These are phyloP conservation scores for Sugiyamaella novakii DNA, from an alignment of 1,139 yeast genomes.

Conservation along the genomic window DNA sequence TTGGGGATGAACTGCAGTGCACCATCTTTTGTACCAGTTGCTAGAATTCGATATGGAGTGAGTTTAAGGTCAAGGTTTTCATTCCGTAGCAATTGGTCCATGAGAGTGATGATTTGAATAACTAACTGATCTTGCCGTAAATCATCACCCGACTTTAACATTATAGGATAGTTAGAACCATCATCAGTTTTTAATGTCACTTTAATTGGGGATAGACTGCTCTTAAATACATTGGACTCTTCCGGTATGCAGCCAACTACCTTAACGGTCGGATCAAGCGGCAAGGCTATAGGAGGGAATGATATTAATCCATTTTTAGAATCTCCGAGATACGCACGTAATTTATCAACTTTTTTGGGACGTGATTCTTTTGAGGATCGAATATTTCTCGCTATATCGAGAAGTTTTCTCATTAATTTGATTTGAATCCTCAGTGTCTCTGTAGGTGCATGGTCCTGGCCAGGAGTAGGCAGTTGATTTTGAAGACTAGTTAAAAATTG, in stretches of 20 bases:
- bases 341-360: slow-evolving; percentile 55
- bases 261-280: slow-evolving; percentile 67
- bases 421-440: slow-evolving; percentile 48
- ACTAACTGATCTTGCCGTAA: slow-evolving; percentile 94
- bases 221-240: slow-evolving; percentile 83
- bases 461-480: slow-evolving; percentile 3
- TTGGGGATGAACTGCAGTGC: slow-evolving; percentile 91
- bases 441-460: slow-evolving; percentile 4
- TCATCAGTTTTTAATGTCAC: slow-evolving; percentile 68
- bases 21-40: slow-evolving; percentile 90
- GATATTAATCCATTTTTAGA: slow-evolving; percentile 45
- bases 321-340: slow-evolving; percentile 43
- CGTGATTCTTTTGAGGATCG: slow-evolving; percentile 57
- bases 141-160: slow-evolving; percentile 97
- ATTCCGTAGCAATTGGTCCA: slow-evolving; percentile 85
- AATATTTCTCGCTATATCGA: slow-evolving; percentile 49
- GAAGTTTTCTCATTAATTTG: slow-evolving; percentile 47
- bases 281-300: slow-evolving; percentile 64
- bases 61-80: slow-evolving; percentile 87
- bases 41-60: slow-evolving; percentile 87
- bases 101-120: slow-evolving; percentile 83
- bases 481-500: slow-evolving; percentile 40
- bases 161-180: slow-evolving; percentile 68
- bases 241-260: slow-evolving; percentile 78
- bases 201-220: slow-evolving; percentile 85